Base-by-base conservation (phyloP, 495 filamentous ascomycete species). In the Glarea lozoyensis region DNA sequence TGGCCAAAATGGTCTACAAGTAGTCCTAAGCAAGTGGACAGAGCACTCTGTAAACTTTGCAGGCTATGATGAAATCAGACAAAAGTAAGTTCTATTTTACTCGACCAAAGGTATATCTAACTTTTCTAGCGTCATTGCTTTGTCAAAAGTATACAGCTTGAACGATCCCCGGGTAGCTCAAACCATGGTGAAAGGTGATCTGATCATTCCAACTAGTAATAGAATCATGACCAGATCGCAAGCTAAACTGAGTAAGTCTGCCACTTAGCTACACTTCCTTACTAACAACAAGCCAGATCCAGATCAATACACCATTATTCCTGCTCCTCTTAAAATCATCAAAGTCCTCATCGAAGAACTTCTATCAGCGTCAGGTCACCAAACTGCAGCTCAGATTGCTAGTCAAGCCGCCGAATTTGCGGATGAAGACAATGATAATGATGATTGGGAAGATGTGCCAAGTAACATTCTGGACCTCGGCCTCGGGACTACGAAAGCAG, bases 21-120 rank as follows among this genome's bases (percentile, higher is more conserved):
- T 96, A 2, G 92, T 98, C 11, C 62, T 98, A 48, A 70, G 78
- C 63, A 96, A 96, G 61, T 98, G 92, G 92, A 71, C 97, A 0
- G 90, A 95, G 61, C 92, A 96, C 61, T 95, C 88, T 2, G 75
- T 92, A 63, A 94, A 82, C 59, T 97, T 98, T 61, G 86, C 86
- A 6, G 92, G 92, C 15, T 98, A 96, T 53, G 88, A 96, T 53
- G 89, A 94, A 59, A 97, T 95, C 54, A 71, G 88, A 52, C 88
- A 95, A 58, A 98, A 97, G 82, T 87, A 63, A 59, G 75, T 63
- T 11, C 10, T 36, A 37, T 17, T 10, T 23, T 45, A 13, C 15
- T 12, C 9, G 18, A 7, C n/a, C 37, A 3, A 10, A 22, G 2
- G 16, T n/a, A 0, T 25, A 50, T 52, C 67, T 77, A 61, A 75